Base-by-base conservation (phyloP, 179 eudicot species). In the Gypsophila paniculata region DNA sequence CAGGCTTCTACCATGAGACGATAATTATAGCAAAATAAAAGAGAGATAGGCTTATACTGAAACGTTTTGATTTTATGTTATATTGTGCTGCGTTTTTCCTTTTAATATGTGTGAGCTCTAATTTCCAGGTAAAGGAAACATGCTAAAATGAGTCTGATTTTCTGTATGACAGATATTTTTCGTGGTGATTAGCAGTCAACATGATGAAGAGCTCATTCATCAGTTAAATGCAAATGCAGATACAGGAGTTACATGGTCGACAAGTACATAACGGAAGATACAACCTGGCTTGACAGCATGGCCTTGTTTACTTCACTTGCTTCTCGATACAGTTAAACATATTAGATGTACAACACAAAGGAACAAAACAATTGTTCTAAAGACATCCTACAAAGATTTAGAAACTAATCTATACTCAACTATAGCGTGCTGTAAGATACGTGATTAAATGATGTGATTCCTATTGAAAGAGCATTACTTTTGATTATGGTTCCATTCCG, bases 371-470 rank as follows among this genome's bases (percentile, higher is more conserved):
- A 75, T 76, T 73, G 74, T 65, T 62, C 86, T 81, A 73, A 77
- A 49, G 10, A 25, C 32, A 68, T 42, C 74, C 65, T 69, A 79
- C 74, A 68, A 80, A 72, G 78, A 79, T 67, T 64, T 76, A 69
- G 65, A 74, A 66, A 68, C 81, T 79, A 76, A 34, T 77, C 78
- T 81, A 74, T 80, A 81, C 83, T 63, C 9, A 73, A 65, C 81
- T 78, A 78, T 79, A 80, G 72, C 73, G 44, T 72, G 76, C 72
- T 15, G 48, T 60, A 63, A 58, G 68, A 71, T 60, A 69, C 61
- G 22, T 54, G 77, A 72, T 68, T 26, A 11, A 78, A 68, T 57
- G 64, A 84, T 73, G 82, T 65, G 79, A 84, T 67, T 2, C 77
- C 74, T 62, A 42, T 54, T 6, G 62, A 25, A 48, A 68, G 59